phyloP scores from a whole-genome alignment of 2,329 filamentous ascomycete species.

The Xylariales sp. region DNA sequence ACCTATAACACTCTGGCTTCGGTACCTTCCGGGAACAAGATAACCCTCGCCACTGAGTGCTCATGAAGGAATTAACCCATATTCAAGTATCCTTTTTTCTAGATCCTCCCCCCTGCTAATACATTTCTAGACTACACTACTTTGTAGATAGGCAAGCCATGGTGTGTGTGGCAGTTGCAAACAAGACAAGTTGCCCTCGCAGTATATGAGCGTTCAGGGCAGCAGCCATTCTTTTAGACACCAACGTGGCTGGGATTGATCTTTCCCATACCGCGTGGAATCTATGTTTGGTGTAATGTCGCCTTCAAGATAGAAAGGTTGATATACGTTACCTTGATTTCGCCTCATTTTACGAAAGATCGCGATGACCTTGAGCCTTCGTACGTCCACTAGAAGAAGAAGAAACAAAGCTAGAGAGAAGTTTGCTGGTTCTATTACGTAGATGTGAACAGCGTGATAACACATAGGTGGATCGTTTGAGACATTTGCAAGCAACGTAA shows the following conservation, averaged over 20 bases:
- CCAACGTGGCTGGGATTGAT: no score
- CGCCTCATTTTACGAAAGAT: slow-evolving; percentile 8
- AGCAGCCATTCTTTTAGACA: not conserved
- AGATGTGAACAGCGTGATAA: slow-evolving; percentile 1
- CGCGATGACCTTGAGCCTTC: slow-evolving; percentile 4
- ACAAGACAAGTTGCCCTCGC: not conserved
- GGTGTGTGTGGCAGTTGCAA: not conserved
- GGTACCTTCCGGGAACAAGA: not conserved
- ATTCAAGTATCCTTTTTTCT: not conserved
- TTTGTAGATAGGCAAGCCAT: not conserved
- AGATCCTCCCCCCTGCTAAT: not conserved
- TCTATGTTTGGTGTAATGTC: not conserved
- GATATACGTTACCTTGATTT: slow-evolving; percentile 6
- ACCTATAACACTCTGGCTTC: not conserved
- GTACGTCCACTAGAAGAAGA: not conserved
- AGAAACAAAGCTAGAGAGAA: not conserved
- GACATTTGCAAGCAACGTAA: slow-evolving; percentile 17
- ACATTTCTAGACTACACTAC: not conserved
- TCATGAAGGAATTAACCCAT: not conserved
- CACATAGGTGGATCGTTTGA: slow-evolving; percentile 10
- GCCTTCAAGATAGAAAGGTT: slow-evolving; percentile 3
- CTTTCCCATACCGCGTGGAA: not conserved
- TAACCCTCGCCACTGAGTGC: not conserved
- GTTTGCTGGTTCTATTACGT: slow-evolving; percentile 12
- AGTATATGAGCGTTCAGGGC: not conserved